Evolutionary conservation across 352 stramenopile genomes (phyloP), one percentile per base, ranked within the genome.

Genomic region (Saprolegnia diclina): DNA sequence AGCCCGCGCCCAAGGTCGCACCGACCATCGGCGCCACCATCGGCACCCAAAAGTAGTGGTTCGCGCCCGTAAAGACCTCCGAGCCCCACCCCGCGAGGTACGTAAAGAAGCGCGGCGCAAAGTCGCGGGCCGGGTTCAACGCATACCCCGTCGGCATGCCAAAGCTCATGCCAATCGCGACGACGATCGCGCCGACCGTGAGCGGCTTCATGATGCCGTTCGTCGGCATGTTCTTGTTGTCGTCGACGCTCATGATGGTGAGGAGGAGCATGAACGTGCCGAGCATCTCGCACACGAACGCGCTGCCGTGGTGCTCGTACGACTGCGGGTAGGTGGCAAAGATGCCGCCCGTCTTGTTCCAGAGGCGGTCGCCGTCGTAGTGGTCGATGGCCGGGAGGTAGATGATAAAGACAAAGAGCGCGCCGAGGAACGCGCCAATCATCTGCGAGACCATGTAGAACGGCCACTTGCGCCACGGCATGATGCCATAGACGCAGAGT

Each of bases 31-130:
- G 85, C 0, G 82, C 85, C 18, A 91, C 65, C 65, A 87, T 78
- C 9, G 82, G 82, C 40, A 91, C 79, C 82, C 79, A 90, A 71
- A 92, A 92, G 77, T 91, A 92, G 10, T 81, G 74, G 53, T 83
- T 79, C 64, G 74, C 76, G 4, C 72, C 53, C 21, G 78, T 83
- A 56, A 86, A 88, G 54, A 88, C 80, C 52, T 82, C 74, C 1
- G 74, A 74, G 29, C 80, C 80, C 71, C 76, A 88, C 29, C 80
- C 80, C 35, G 77, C 78, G 16, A 76, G 68, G 62, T 64, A 76
- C n/a, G 77, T 86, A 62, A 79, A 72, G 18, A 90, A 6, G 21
- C 82, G 82, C 52, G 82, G 82, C 5, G 65, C 79, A 61, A 86
- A 86, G 66, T 83, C 77, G 48, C 78, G 75, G 37, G 77, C 79